Base-by-base conservation (phyloP, 139 green algal genomes). In the Chlamydomonas sp. region DNA sequence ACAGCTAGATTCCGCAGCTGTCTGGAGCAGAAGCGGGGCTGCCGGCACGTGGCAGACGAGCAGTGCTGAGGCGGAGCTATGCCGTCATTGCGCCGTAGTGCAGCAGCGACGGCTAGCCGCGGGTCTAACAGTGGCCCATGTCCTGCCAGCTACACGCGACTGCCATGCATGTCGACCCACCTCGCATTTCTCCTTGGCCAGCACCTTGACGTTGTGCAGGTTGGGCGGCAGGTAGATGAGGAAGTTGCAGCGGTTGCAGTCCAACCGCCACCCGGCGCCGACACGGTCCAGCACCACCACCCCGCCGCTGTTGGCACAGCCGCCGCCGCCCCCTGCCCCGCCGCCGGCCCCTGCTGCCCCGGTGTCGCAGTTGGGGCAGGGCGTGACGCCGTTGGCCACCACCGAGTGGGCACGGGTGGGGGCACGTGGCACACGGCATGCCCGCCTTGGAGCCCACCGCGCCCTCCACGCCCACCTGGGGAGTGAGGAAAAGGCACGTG, bases 161-260 rank as follows among this genome's bases (percentile, higher is more conserved):
- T 9, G 59, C 77, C 49, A 49, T 31, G 59, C 61, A n/a, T 18
- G 59, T 63, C 67, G 12, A 57, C 12, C 80, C 17, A 95, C 93
- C 91, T 94, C 90, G 85, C 94, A 97, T 9, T 49, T 78, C 8
- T 95, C 84, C 20, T 89, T 87, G 8, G 83, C 5, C 57, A 78
- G 73, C 12, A 97, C 83, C 78, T 94, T 95, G 7, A 79, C 95
- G 20, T 77, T 88, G 86, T 97, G 95, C 69, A 97, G 89, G 68
- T 95, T 91, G 67, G 92, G 73, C 0, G 95, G 94, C 57, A 99
- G 91, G 79, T 96, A 97, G 20, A 99, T 92, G 4, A 98, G 77
- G 88, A 97, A 97, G 92, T 87, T 93, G 91, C 96, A 98, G 62
- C 86, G 85, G 83, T 94, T 97, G 94, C 97, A 99, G 83, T 97